These are phyloP conservation scores for Didymella keratinophila DNA, from an alignment of 2,329 filamentous ascomycete genomes.

Conservation along the genomic window DNA sequence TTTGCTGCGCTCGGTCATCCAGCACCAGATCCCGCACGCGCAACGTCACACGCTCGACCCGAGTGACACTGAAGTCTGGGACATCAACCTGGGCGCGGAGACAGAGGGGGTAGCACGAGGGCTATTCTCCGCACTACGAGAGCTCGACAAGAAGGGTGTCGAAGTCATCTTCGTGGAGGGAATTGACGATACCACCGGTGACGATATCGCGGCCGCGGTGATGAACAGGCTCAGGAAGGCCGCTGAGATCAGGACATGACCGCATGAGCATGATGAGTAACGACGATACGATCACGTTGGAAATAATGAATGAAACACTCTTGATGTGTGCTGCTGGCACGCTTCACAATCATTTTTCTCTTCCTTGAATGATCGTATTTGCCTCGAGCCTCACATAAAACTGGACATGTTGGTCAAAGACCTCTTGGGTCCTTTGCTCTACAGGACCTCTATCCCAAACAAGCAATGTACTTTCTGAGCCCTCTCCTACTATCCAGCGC, in stretches of 20 bases:
- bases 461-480: background rate
- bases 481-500: conserved; percentile 1
- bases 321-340: background rate
- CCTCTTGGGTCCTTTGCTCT: background rate
- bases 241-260: conserved; percentile 42
- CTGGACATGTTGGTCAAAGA: background rate
- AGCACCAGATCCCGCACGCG: conserved; percentile 45
- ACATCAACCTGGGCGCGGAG: conserved; percentile 76
- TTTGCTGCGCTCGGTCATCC: conserved; percentile 45
- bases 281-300: background rate
- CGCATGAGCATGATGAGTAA: background rate
- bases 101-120: conserved; percentile 81
- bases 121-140: conserved; percentile 85
- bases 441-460: background rate
- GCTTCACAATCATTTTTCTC: background rate
- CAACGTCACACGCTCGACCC: conserved; percentile 26
- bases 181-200: conserved; percentile 71
- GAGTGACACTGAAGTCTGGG: conserved; percentile 58
- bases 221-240: conserved; percentile 62
- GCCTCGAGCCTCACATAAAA: background rate
- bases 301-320: background rate
- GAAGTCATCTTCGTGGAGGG: conserved; percentile 92
- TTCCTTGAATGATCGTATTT: background rate
- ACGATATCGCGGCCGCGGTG: conserved; percentile 78
- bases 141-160: conserved; percentile 80